phyloP scores from a whole-genome alignment of 257 asterid species.

The Mitragyna speciosa region DNA sequence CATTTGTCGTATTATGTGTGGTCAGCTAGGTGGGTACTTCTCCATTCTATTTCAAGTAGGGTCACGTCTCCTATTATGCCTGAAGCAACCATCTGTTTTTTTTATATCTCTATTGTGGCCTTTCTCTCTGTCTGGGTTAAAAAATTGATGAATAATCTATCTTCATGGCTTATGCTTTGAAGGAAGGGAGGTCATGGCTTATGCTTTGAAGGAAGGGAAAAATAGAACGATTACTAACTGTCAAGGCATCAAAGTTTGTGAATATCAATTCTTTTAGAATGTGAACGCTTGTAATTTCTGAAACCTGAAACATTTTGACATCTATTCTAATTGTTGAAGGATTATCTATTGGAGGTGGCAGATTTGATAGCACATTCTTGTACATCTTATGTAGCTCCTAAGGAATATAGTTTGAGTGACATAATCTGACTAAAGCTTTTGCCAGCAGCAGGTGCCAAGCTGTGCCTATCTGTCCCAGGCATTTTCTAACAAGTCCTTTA shows the following conservation, averaged over 20 bases:
- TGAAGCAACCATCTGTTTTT: neutral
- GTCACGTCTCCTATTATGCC: neutral
- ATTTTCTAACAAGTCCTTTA: neutral
- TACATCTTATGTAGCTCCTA: neutral
- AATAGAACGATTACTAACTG: neutral
- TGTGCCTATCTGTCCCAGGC: neutral
- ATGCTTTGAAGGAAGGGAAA: neutral
- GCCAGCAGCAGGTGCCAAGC: neutral
- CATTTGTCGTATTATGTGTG: neutral
- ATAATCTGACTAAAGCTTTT: neutral
- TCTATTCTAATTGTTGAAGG: neutral
- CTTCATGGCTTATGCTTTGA: neutral
- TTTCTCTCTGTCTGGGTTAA: neutral
- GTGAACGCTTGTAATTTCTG: neutral
- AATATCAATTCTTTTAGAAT: neutral
- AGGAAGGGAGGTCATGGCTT: too few species aligned
- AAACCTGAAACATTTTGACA: neutral
- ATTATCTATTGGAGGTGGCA: neutral
- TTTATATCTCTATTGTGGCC: neutral
- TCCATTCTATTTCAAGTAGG: neutral
- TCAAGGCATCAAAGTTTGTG: neutral
- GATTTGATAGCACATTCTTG: neutral
- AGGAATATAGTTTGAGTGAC: neutral
- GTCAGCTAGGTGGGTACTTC: neutral
- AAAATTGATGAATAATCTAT: neutral